phyloP scores from a whole-genome alignment of 2,329 filamentous ascomycete genomes.

The Cryphonectria naterciae region DNA sequence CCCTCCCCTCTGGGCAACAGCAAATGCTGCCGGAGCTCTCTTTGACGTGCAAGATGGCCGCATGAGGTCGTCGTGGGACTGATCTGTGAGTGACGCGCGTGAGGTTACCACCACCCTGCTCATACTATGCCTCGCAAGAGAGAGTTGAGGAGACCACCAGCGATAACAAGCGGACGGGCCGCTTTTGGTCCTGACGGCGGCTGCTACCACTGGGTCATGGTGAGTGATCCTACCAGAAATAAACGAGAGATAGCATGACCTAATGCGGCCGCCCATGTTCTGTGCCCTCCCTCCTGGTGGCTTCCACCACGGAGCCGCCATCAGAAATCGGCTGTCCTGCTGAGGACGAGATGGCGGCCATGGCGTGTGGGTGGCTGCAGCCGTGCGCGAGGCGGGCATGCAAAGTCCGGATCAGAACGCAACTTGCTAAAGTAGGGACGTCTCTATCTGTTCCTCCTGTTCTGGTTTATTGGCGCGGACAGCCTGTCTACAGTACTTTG shows the following conservation, averaged over 20 bases:
- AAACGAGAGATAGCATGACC: slow-evolving; percentile 6
- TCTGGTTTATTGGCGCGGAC: background rate
- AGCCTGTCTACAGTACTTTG: background rate
- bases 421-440: background rate
- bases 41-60: slow-evolving; percentile 13
- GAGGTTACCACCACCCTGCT: slow-evolving; percentile 1
- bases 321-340: slow-evolving; percentile 9
- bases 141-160: background rate
- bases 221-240: background rate
- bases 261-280: slow-evolving; percentile 22
- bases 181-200: background rate
- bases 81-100: slow-evolving; percentile 4
- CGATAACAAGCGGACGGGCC: background rate
- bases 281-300: slow-evolving; percentile 22
- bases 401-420: background rate
- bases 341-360: slow-evolving; percentile 15
- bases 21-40: slow-evolving; percentile 21
- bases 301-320: slow-evolving; percentile 6
- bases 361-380: slow-evolving; percentile 26
- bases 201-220: background rate
- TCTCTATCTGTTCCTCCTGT: background rate
- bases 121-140: background rate
- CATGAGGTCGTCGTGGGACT: slow-evolving; percentile 23
- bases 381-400: background rate
- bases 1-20: background rate